phyloP scores from a whole-genome alignment of 2,329 filamentous ascomycete genomes.

The Stemphylium beticola region DNA sequence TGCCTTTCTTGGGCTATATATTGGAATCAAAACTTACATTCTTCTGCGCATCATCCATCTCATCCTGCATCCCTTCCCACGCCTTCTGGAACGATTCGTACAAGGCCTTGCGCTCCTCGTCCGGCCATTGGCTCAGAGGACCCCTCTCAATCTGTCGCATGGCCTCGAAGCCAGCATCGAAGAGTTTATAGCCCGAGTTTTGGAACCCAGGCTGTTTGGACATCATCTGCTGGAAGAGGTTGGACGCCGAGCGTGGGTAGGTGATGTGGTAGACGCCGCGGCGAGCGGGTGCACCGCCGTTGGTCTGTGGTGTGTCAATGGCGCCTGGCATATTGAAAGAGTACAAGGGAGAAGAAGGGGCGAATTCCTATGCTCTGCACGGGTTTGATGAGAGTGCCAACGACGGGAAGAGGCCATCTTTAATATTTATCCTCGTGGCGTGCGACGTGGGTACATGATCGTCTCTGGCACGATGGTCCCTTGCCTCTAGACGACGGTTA shows the following conservation, averaged over 20 bases:
- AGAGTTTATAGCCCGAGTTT: conserved; percentile 22
- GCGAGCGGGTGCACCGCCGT: neutral
- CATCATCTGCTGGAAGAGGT: conserved; percentile 30
- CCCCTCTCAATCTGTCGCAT: conserved; percentile 11
- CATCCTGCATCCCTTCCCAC: conserved; percentile 18
- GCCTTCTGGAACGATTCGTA: conserved; percentile 10
- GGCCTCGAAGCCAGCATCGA: conserved; percentile 11
- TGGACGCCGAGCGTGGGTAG: conserved; percentile 25
- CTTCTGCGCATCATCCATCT: conserved; percentile 17
- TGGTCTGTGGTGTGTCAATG: conserved; percentile 1
- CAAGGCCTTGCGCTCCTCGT: conserved; percentile 9
- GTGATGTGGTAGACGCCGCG: conserved; percentile 25
- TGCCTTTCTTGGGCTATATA: no score
- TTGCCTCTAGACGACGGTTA: neutral
- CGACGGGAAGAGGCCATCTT: neutral
- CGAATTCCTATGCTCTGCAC: no score
- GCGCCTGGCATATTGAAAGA: conserved; percentile 14
- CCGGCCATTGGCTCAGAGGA: conserved; percentile 13
- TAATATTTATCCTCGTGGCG: no score
- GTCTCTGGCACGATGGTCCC: neutral
- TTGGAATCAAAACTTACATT: conserved; percentile 16
- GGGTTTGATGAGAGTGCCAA: no score
- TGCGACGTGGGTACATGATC: no score
- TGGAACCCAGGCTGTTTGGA: conserved; percentile 23
- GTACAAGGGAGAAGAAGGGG: neutral